Conservation (phyloP, 352 stramenopile genomes). For the Pelagophyceae sp. region DNA sequence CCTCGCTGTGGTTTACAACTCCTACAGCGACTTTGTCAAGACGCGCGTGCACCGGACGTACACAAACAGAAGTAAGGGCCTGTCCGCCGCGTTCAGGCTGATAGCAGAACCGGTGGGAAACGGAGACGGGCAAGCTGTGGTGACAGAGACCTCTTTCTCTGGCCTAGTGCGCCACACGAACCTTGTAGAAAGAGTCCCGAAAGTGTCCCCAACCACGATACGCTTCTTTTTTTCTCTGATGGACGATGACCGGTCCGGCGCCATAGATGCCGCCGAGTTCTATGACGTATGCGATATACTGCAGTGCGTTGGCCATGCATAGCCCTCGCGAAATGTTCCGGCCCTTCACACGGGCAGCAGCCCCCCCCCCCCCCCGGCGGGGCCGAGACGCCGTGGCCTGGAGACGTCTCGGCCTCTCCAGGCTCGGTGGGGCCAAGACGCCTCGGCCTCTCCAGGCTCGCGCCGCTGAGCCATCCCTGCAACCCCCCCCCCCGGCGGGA, state of each 20-base stretch:
- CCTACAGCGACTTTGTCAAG: slow-evolving; percentile 25
- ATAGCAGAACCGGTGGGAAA: background rate
- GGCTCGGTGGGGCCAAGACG: slow-evolving; percentile 5
- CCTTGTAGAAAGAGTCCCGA: background rate
- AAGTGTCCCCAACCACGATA: too few species aligned
- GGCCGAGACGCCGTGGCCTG: background rate
- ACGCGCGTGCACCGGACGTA: slow-evolving; percentile 3
- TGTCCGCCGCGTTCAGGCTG: slow-evolving; percentile 22
- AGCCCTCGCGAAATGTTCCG: slow-evolving; percentile 1
- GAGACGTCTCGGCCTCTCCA: slow-evolving; percentile 5
- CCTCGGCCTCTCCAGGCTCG: too few species aligned
- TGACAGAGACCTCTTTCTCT: slow-evolving; percentile 14
- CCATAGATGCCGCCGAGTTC: slow-evolving; percentile 17
- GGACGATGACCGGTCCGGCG: slow-evolving; percentile 19
- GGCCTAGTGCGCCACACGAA: slow-evolving; percentile 23
- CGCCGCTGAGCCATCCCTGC: too few species aligned
- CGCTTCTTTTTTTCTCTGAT: slow-evolving; percentile 20
- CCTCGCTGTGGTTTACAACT: slow-evolving; percentile 31
- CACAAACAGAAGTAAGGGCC: slow-evolving; percentile 16
- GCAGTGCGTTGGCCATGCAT: too few species aligned
- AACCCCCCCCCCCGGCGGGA: too few species aligned
- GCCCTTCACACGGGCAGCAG: background rate
- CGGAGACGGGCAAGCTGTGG: background rate
- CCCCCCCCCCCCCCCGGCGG: background rate
- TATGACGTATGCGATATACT: slow-evolving; percentile 25